Base-by-base conservation (phyloP, 805 yeast species). In the Brettanomyces sp. region DNA sequence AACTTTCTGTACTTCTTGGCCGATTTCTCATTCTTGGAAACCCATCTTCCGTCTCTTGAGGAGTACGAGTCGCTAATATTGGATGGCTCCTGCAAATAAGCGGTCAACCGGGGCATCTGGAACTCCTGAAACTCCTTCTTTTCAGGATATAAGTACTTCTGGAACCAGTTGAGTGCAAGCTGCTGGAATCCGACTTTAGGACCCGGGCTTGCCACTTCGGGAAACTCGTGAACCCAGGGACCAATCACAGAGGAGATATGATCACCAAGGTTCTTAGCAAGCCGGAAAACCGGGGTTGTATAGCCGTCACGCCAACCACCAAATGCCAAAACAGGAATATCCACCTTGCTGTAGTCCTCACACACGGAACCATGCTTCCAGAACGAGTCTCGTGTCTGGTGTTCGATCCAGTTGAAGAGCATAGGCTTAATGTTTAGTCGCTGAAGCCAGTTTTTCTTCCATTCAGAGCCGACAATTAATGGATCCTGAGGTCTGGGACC, bases 301-400 rank as follows among this genome's bases (percentile, higher is more conserved):
- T 70, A 70, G 7, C 74, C 76, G 54, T 71, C 76, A 62, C 73
- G 65, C 69, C 72, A 70, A 13, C 76, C 74, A 49, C 74, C 75
- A 44, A 70, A 56, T 4, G 70, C 66, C 44, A 70, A 54, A 4
- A 70, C 72, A 8, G 76, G 75, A 38, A 70, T 68, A 41, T 67
- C 60, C 12, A 70, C 67, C 36, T 64, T 58, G 30, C 46, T 41
- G 47, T 63, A 70, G 47, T 69, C 67, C 52, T 70, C 74, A 56
- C 66, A 62, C 39, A 70, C 59, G 4, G 75, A 70, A 1, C 76
- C 75, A 49, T 70, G 75, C 53, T 70, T 69, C 75, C 75, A 70
- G 50, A 68, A 70, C 0, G 53, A 69, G 51, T 70, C 75, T 48
- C 73, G 65, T 3, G 65, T 64, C 51, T 70, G 76, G 52, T 70